Base-by-base conservation (phyloP, 768 basidiomycete genomes). In the Xerocomellus dryophilus region DNA sequence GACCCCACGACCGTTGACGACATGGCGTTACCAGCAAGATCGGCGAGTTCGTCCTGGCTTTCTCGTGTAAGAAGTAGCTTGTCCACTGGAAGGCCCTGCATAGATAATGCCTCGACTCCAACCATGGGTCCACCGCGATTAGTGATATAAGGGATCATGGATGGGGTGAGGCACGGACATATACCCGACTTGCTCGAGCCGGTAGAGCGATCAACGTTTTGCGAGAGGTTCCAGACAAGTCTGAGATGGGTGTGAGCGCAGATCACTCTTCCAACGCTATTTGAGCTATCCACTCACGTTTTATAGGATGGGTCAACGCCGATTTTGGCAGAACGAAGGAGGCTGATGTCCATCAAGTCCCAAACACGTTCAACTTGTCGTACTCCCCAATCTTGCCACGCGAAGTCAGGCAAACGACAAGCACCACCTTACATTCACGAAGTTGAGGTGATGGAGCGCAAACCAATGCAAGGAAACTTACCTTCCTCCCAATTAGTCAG, bases 11-110 rank as follows among this genome's bases (percentile, higher is more conserved):
- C 95, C 1, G 95, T 97, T 5, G 94, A 92, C 1, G 93, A 94
- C 95, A 98, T 98, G 55, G 95, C 95, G 65, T 98, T 98, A 2
- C 95, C 95, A 18, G 95, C 94, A 15, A 98, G 78, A 70, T 97
- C 93, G 4, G 93, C 92, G 7, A 98, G 78, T 55, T 98, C 88
- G 69, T 97, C 95, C 68, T 95, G 90, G 17, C 82, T 91, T 72
- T 98, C 95, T 47, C 93, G 86, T 2, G 95, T 97, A 50, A 98
- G 78, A 18, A 97, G 78, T 2, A 98, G 79, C 67, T 93, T 90
- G 70, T 96, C 90, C 31, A 96, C 85, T 0, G 95, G 95, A 38
- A 98, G 82, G 31, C 95, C 95, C 67, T 98, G 95, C 80, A 98
- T 87, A 11, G 90, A 88, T 40, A 98, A 75, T 1, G 95, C 94